Conservation (phyloP, 2,329 filamentous ascomycete genomes). For the Trichoderma aggressivum region DNA sequence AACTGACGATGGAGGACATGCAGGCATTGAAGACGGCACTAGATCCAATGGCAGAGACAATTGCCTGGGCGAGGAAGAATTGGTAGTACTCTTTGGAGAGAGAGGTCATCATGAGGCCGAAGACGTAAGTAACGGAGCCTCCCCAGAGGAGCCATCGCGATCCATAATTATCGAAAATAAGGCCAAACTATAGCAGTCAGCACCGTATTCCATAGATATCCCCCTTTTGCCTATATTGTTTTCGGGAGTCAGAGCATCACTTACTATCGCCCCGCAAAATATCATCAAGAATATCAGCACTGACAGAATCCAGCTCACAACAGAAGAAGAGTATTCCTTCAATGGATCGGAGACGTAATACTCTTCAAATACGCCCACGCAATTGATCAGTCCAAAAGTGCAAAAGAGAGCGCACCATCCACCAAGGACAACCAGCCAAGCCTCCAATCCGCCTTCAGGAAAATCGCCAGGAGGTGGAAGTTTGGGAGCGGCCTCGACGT, state of each 20-base stretch:
- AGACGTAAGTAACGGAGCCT: slow-evolving; percentile 56
- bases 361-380: slow-evolving; percentile 54
- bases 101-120: slow-evolving; percentile 63
- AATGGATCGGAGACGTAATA: slow-evolving; percentile 54
- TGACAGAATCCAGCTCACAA: slow-evolving; percentile 59
- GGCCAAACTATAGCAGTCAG: slow-evolving; percentile 44
- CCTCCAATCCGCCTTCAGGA: slow-evolving; percentile 56
- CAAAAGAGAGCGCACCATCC: slow-evolving; percentile 44
- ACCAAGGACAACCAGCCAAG: slow-evolving; percentile 55
- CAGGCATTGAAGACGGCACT: slow-evolving; percentile 42
- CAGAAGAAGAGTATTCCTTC: slow-evolving; percentile 44
- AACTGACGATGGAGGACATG: slow-evolving; percentile 44
- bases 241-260: neutral
- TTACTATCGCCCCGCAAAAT: slow-evolving; percentile 47
- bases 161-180: slow-evolving; percentile 62
- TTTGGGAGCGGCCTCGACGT: slow-evolving; percentile 1
- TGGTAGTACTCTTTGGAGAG: slow-evolving; percentile 46
- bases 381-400: slow-evolving; percentile 45
- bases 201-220: neutral
- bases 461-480: slow-evolving; percentile 41
- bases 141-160: slow-evolving; percentile 53
- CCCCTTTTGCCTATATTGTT: neutral
- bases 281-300: slow-evolving; percentile 48
- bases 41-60: slow-evolving; percentile 42
- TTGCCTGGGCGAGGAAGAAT: slow-evolving; percentile 42